These are phyloP conservation scores for Ensete glaucum DNA, from an alignment of 176 grass and related monocot species.

Conservation along the genomic window DNA sequence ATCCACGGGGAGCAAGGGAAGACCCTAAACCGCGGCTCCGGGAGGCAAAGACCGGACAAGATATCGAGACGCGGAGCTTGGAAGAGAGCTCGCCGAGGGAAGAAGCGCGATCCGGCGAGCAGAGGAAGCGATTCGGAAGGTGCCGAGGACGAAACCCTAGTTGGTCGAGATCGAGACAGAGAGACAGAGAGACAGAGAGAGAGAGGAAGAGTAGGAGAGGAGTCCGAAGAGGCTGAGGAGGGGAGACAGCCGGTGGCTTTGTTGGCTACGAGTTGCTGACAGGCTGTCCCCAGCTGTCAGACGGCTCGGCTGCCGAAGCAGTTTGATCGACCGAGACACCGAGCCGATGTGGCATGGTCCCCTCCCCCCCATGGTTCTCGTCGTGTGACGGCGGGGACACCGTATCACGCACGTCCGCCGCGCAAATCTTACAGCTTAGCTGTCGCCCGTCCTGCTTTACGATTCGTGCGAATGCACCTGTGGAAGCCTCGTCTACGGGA, in stretches of 20 bases:
- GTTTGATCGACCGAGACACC: neutral
- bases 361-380: neutral
- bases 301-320: neutral
- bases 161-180: neutral
- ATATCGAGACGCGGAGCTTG: neutral
- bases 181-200: neutral
- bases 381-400: neutral
- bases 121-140: neutral
- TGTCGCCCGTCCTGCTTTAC: too few relatives aligned
- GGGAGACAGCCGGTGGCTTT: neutral
- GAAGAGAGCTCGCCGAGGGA: neutral
- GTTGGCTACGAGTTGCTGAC: neutral
- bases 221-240: neutral
- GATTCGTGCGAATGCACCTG: too few relatives aligned
- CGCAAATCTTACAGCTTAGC: too few relatives aligned
- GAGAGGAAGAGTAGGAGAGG: neutral
- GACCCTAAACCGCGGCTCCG: neutral
- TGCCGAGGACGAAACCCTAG: neutral
- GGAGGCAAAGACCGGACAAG: neutral
- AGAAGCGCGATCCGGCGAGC: neutral
- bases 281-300: constrained; percentile 5
- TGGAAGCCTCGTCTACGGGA: too few relatives aligned
- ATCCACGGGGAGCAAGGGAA: neutral
- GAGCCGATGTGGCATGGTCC: neutral
- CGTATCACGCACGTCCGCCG: neutral